phyloP scores from a whole-genome alignment of 805 yeast genomes.

The Saturnispora silvae region DNA sequence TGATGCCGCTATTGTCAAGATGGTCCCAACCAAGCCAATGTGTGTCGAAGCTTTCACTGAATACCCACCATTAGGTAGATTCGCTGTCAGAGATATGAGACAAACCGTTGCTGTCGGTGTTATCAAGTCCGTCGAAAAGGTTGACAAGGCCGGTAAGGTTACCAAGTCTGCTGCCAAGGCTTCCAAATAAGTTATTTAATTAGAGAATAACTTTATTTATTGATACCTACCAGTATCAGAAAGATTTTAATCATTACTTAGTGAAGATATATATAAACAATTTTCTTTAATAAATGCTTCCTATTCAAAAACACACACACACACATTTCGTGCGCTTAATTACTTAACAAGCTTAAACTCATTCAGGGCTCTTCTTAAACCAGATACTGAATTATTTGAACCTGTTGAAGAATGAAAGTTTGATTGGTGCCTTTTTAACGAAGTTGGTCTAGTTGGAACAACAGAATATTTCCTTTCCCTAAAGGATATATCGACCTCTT shows the following conservation, averaged over 20 bases:
- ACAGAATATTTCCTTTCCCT: slow-evolving; percentile 63
- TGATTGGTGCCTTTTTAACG: too few species aligned
- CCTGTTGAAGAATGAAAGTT: background rate
- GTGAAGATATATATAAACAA: slow-evolving; percentile 7
- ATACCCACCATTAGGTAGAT: too few species aligned
- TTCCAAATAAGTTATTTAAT: slow-evolving; percentile 39
- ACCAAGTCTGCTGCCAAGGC: slow-evolving; percentile 93
- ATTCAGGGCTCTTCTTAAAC: background rate
- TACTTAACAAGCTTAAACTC: slow-evolving; percentile 1
- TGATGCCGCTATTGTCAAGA: too few species aligned
- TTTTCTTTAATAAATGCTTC: slow-evolving; percentile 7
- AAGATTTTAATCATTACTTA: background rate
- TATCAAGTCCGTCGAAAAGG: slow-evolving; percentile 88
- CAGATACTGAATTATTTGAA: too few species aligned
- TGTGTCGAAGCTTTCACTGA: too few species aligned
- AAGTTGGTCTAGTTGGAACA: slow-evolving; percentile 63
- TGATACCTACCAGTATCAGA: too few species aligned
- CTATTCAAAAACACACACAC: slow-evolving; percentile 2
- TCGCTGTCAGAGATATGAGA: slow-evolving; percentile 99
- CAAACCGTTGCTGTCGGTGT: slow-evolving; percentile 99
- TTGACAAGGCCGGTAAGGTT: slow-evolving; percentile 80
- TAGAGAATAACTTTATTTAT: too few species aligned
- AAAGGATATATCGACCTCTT: slow-evolving; percentile 61
- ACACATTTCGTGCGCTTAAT: slow-evolving; percentile 7
- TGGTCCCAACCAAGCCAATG: too few species aligned